Evolutionary conservation across 139 green algal genomes (phyloP), one percentile per base, ranked within the genome.

Genomic region (Volvox africanus): DNA sequence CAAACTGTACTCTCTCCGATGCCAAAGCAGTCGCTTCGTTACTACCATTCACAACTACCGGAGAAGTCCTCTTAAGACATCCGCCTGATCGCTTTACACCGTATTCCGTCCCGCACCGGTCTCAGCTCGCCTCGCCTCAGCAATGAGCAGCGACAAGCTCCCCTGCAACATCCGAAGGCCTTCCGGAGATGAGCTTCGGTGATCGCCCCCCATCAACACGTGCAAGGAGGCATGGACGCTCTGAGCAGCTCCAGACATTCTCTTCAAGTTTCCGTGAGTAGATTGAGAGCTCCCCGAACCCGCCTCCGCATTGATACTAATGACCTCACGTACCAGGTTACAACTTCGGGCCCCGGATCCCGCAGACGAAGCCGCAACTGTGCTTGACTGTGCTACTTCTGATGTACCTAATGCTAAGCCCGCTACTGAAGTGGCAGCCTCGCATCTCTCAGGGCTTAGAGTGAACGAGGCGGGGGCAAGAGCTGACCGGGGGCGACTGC

Each of bases 161-260:
- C 22, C 18, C 62, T 88, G 82, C 62, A 78, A 35, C 32, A 22
- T 13, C 62, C 68, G 37, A 78, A 78, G 55, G n/a, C 81, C 71
- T 18, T 30, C 71, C 2, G 71, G 71, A 36, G 2, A 84, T 11
- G 83, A 88, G 16, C 80, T 67, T 65, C 83, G 36, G 83, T 88
- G 83, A 68, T 88, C 83, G 0, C 83, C 83, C 1, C 83, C 83
- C 35, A 12, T 0, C 62, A 88, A 21, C 32, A 88, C 83, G 2
- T 50, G 24, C 33, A 88, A 26, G 61, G 1, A 12, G 6, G 80
- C 80, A 1, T 0, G 6, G 32, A 0, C 30, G 83, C 1, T 0
- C 11, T 33, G 30, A 55, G 24, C 61, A n/a, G 17, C 69, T 21
- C 20, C 77, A 20, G 37, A 55, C 5, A 16, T 28, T n/a, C 6